phyloP scores from a whole-genome alignment of 2,329 filamentous ascomycete genomes.

The Sporothrix curviconia region DNA sequence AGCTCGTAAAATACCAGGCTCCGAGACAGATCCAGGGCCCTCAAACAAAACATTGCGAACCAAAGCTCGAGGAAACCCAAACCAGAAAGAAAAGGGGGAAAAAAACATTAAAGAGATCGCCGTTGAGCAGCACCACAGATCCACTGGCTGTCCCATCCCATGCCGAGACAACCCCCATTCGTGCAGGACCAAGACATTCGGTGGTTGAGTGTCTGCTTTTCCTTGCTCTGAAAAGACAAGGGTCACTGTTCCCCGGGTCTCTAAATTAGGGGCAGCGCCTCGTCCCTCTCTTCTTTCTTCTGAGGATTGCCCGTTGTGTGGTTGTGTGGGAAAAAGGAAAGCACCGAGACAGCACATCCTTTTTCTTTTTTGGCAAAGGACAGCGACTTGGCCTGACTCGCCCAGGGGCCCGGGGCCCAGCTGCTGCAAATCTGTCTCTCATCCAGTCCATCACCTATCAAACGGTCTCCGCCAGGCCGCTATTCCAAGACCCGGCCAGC shows the following conservation, averaged over 20 bases:
- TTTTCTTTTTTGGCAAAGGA: too few species aligned
- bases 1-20: too few species aligned
- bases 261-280: not conserved
- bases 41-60: too few species aligned
- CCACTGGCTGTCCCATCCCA: not conserved
- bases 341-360: slow-evolving; percentile 4
- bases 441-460: too few species aligned
- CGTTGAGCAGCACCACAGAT: not conserved
- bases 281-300: too few species aligned
- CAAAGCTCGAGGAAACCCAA: too few species aligned
- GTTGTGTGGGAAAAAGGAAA: not conserved
- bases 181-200: not conserved
- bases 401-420: too few species aligned
- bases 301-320: not conserved
- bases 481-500: too few species aligned
- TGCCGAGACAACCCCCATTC: not conserved
- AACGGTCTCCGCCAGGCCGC: too few species aligned
- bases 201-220: not conserved
- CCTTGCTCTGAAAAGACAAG: not conserved
- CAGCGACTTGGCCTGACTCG: too few species aligned
- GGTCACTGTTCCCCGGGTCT: slow-evolving; percentile 1
- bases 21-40: too few species aligned
- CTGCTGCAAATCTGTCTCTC: too few species aligned
- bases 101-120: not conserved
- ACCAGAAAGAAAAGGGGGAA: not conserved